Percentiles rank a stretch among this genome's conserved stretches.
These are phyloP conservation scores for Pelargonium nanum DNA, from an alignment of 345 rosid species.

Conservation along the genomic window DNA sequence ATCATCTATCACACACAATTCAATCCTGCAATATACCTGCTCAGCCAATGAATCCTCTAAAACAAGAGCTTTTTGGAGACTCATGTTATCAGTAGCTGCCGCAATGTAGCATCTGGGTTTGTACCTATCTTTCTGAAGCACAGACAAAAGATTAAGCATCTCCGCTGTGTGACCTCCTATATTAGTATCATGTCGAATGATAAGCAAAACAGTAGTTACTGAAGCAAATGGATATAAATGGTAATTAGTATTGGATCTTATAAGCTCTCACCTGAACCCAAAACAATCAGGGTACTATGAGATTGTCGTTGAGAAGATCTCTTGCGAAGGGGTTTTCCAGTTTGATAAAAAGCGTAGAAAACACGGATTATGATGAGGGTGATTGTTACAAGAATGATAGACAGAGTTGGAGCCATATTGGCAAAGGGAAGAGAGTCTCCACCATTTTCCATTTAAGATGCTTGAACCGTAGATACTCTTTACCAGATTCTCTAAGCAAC, in stretches of 20 bases:
- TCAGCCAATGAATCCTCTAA: constrained; percentile 50
- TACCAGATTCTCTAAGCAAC: neutral
- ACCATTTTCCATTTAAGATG: neutral
- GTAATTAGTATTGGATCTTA: neutral
- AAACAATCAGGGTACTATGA: neutral
- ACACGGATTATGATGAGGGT: neutral
- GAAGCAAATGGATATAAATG: neutral
- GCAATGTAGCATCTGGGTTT: constrained; percentile 72
- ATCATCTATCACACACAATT: neutral
- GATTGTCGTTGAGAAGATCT: neutral
- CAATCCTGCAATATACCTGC: constrained; percentile 31
- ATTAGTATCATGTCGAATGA: neutral
- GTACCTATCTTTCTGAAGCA: constrained; percentile 46
- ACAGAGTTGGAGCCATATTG: neutral
- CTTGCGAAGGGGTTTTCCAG: neutral
- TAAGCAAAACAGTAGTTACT: neutral
- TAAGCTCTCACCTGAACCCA: neutral
- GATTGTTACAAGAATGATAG: neutral
- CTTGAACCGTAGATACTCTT: neutral
- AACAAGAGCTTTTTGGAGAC: constrained; percentile 72
- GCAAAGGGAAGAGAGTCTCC: neutral
- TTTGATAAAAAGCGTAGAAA: neutral
- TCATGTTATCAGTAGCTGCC: constrained; percentile 89
- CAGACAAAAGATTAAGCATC: constrained; percentile 73
- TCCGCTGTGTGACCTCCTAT: constrained; percentile 94